These are phyloP conservation scores for Penicillium crystallinum DNA, from an alignment of 495 filamentous ascomycete genomes.

Conservation along the genomic window DNA sequence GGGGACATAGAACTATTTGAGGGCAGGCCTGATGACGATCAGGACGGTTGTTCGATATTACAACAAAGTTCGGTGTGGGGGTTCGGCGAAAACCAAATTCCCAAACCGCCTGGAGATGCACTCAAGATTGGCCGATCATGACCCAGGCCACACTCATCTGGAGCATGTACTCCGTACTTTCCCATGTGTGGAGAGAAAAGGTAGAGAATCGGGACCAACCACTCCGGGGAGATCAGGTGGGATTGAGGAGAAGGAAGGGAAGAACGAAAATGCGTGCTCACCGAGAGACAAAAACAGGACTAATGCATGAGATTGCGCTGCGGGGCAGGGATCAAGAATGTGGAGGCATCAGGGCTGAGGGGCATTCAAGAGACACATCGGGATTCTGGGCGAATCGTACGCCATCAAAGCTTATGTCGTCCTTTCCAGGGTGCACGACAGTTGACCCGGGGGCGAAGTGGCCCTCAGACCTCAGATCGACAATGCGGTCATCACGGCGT, in stretches of 20 bases:
- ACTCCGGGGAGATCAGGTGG: neutral
- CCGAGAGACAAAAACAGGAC: slow-evolving; percentile 2
- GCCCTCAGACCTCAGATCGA: neutral
- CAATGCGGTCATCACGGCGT: neutral
- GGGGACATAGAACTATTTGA: slow-evolving; percentile 2
- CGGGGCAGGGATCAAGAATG: slow-evolving; percentile 1
- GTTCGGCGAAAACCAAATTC: neutral
- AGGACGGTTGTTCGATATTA: neutral
- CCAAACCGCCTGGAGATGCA: neutral
- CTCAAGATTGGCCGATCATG: neutral
- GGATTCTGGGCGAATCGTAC: neutral
- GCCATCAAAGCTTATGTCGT: neutral
- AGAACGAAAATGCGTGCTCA: slow-evolving; percentile 6
- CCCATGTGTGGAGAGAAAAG: neutral
- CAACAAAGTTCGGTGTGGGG: neutral
- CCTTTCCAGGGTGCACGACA: neutral
- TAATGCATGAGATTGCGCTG: neutral
- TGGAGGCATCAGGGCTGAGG: neutral
- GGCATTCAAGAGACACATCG: neutral
- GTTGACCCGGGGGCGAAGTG: neutral
- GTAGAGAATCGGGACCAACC: neutral
- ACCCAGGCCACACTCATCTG: neutral
- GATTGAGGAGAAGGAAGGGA: slow-evolving; percentile 1
- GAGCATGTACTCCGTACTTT: neutral
- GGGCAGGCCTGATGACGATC: neutral